Base-by-base conservation (phyloP, 2,329 filamentous ascomycete species). In the Cladophialophora immunda region DNA sequence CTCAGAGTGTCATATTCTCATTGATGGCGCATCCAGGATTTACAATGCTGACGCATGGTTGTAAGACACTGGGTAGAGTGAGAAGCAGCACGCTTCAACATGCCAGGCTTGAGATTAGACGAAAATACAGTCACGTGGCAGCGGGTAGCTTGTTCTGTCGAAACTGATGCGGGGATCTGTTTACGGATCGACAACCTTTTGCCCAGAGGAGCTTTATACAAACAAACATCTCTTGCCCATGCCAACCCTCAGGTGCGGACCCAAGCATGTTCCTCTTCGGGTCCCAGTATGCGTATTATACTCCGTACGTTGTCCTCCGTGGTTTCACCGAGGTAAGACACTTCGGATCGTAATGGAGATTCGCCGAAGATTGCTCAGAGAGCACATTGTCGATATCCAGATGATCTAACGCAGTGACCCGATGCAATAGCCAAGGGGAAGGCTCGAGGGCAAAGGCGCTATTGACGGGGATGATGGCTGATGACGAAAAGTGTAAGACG, bases 191-290 rank as follows among this genome's bases (percentile, higher is more conserved):
- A 38, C 36, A 13, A 17, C 17, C 17, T 38, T 17, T 38, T 38
- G 36, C 36, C 36, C 36, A 38, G 13, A 38, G 15, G 36, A 38
- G 36, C 15, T 38, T 38, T n/a, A 38, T 38, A 45, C 38, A 45
- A 45, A 45, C 38, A 45, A 45, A 45, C 38, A 45, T 45, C n/a
- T 45, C 17, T 45, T 45, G 17, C 38, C n/a, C 38, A 45, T 19
- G 36, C 6, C 17, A 45, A 7, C 2, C 7, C 4, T 11, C 4
- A 34, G 11, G 32, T 13, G 6, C n/a, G n/a, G n/a, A 11, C 32
- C 32, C 32, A 34, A 34, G 32, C 4, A 34, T 34, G 29, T 11
- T 34, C 32, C 13, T 5, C 11, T 34, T 13, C 32, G 11, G 32
- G 32, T 2, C 7, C 32, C 32, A 7, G 32, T 7, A 34, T 30